A percentile compares a stretch with the other conserved stretches of the same genome.
phyloP scores from a whole-genome alignment of 1,284 basidiomycete species.

The Taiwanofungus camphoratus region DNA sequence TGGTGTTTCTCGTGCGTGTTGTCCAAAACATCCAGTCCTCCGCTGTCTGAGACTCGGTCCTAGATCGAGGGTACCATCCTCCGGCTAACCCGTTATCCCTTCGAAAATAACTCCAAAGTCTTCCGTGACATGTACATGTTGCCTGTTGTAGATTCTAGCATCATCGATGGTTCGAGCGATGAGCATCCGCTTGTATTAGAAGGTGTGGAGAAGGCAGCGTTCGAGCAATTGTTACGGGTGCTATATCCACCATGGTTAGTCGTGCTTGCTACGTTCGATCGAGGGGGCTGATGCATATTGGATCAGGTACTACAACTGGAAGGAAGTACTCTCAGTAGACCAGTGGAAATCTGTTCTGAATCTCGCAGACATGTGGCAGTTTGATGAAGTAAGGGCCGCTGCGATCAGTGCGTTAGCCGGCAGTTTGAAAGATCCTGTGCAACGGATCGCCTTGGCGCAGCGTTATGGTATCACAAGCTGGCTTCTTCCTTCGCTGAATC shows the following conservation, averaged over 20 bases:
- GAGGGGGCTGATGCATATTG: background rate
- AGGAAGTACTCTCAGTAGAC: slow-evolving; percentile 19
- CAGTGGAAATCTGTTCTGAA: slow-evolving; percentile 33
- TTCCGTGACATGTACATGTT: slow-evolving; percentile 25
- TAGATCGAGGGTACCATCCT: slow-evolving; percentile 29
- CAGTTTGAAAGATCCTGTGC: slow-evolving; percentile 23
- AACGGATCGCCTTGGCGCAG: slow-evolving; percentile 23
- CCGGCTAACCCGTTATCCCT: slow-evolving; percentile 21
- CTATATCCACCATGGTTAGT: slow-evolving; percentile 23
- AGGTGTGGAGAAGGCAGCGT: slow-evolving; percentile 22
- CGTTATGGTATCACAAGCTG: slow-evolving; percentile 22
- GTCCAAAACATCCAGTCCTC: background rate
- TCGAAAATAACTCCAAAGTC: slow-evolving; percentile 23
- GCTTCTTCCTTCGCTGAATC: slow-evolving; percentile 1
- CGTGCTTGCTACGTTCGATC: background rate
- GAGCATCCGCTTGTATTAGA: slow-evolving; percentile 21
- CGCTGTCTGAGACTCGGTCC: background rate
- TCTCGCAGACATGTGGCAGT: slow-evolving; percentile 28
- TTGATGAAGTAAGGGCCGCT: slow-evolving; percentile 22
- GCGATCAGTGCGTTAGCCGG: no score
- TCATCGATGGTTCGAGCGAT: slow-evolving; percentile 15
- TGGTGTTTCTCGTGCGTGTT: background rate
- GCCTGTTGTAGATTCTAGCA: slow-evolving; percentile 8
- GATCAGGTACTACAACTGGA: slow-evolving; percentile 7
- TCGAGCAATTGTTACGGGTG: slow-evolving; percentile 26